Percentiles rank a stretch among this genome's conserved stretches.
Conservation (phyloP, 2,329 filamentous ascomycete genomes). For the Verticillium nubilum region DNA sequence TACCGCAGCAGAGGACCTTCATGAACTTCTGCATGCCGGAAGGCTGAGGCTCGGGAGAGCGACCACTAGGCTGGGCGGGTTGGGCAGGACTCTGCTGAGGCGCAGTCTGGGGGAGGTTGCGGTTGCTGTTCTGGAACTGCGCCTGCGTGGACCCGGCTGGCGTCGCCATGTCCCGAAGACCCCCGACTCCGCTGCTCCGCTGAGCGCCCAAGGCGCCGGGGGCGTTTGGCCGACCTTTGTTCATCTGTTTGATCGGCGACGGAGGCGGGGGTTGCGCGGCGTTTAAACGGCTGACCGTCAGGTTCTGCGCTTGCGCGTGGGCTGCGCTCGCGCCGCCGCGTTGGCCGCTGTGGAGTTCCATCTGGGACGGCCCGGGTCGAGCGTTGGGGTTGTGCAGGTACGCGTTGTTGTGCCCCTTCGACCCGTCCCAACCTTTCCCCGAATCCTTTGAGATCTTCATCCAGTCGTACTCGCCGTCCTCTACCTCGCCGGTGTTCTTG, state of each 20-base stretch:
- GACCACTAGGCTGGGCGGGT: slow-evolving; percentile 48
- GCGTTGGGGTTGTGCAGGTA: slow-evolving; percentile 72
- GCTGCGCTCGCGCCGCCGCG: slow-evolving; percentile 60
- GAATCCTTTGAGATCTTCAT: slow-evolving; percentile 86
- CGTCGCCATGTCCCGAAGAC: slow-evolving; percentile 70
- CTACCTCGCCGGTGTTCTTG: slow-evolving; percentile 89
- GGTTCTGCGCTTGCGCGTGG: slow-evolving; percentile 56
- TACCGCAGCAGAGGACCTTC: slow-evolving; percentile 86
- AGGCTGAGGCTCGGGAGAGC: slow-evolving; percentile 64
- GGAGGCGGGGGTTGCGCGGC: slow-evolving; percentile 85
- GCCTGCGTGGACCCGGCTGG: slow-evolving; percentile 89
- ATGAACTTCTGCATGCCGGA: slow-evolving; percentile 87
- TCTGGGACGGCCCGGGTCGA: slow-evolving; percentile 74
- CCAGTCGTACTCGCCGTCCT: slow-evolving; percentile 99
- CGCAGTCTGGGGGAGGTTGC: slow-evolving; percentile 69
- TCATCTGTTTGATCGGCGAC: slow-evolving; percentile 76
- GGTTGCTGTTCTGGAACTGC: slow-evolving; percentile 93
- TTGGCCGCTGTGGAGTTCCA: slow-evolving; percentile 74
- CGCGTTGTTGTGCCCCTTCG: slow-evolving; percentile 58
- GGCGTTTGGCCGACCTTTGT: slow-evolving; percentile 74
- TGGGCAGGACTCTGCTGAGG: slow-evolving; percentile 53
- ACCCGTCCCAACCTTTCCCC: slow-evolving; percentile 84
- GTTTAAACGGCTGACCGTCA: slow-evolving; percentile 88
- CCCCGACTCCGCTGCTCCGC: slow-evolving; percentile 70
- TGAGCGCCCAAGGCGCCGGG: slow-evolving; percentile 68